Percentiles rank a stretch among this genome's conserved stretches.
phyloP scores from a whole-genome alignment of 2,329 filamentous ascomycete species.

The Colletotrichum musicola region DNA sequence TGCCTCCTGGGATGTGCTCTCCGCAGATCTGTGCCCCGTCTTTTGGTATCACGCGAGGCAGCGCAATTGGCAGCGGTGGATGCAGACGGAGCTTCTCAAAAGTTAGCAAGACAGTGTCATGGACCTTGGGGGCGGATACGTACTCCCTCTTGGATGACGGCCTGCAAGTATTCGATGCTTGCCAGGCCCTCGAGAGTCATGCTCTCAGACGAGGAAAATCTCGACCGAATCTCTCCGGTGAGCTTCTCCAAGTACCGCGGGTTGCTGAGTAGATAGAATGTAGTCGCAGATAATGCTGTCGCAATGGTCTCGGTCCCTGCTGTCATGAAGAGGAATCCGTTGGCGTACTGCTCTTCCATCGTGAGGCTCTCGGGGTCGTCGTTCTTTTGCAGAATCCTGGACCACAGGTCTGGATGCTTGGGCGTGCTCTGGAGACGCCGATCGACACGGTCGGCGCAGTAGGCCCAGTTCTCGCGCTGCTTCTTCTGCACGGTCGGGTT shows the following conservation, averaged over 20 bases:
- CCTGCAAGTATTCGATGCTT: conserved; percentile 8
- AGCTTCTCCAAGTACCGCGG: conserved; percentile 1
- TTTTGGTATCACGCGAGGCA: conserved; percentile 5
- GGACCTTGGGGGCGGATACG: background rate
- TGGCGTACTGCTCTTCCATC: conserved; percentile 27
- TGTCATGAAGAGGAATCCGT: conserved; percentile 23
- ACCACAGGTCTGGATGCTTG: conserved; percentile 18
- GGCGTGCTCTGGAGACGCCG: background rate
- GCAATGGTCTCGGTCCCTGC: conserved; percentile 25
- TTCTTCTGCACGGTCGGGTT: conserved; percentile 10
- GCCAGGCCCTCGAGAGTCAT: conserved; percentile 17
- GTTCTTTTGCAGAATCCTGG: conserved; percentile 15
- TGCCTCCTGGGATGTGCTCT: conserved; percentile 3
- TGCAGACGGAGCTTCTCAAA: conserved; percentile 1
- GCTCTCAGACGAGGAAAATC: background rate
- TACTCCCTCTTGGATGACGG: conserved; percentile 4
- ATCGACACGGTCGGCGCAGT: conserved; percentile 22
- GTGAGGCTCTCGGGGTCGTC: conserved; percentile 10
- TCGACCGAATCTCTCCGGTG: conserved; percentile 27
- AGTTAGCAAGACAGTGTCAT: background rate
- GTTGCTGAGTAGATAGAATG: conserved; percentile 15
- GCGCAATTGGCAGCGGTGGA: background rate
- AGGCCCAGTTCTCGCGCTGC: conserved; percentile 16
- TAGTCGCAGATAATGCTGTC: conserved; percentile 17
- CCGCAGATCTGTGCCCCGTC: background rate